phyloP scores from a whole-genome alignment of 129 eudicot genomes.

The Cynara cardunculus region DNA sequence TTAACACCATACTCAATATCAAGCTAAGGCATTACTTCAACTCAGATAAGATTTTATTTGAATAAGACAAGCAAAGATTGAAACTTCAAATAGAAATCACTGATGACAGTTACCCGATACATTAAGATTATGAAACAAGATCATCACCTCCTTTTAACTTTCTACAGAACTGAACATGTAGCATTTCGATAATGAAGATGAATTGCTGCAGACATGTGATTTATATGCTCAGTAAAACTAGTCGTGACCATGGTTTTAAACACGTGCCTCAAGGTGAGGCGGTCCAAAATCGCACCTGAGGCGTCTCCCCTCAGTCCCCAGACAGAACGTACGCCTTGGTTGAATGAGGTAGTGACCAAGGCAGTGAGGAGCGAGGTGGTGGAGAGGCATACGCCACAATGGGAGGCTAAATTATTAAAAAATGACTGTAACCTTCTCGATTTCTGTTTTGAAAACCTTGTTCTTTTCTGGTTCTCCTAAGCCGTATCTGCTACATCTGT shows the following conservation, averaged over 20 bases:
- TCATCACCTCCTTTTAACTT: not conserved
- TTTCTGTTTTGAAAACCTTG: too few species aligned
- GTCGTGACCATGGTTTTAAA: not conserved
- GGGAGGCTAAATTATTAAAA: too few species aligned
- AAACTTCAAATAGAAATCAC: not conserved
- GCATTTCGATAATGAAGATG: constrained; percentile 19
- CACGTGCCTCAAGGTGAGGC: too few species aligned
- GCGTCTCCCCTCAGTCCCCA: too few species aligned
- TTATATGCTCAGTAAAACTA: constrained; percentile 6
- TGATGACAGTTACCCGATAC: not conserved
- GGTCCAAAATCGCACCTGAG: too few species aligned
- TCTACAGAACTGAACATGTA: constrained; percentile 9
- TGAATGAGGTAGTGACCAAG: too few species aligned
- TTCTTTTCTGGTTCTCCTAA: too few species aligned
- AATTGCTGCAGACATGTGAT: constrained; percentile 18
- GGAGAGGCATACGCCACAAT: too few species aligned
- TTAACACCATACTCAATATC: not conserved
- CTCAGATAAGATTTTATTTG: not conserved
- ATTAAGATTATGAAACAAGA: not conserved
- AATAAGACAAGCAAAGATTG: not conserved
- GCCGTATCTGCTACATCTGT: too few species aligned
- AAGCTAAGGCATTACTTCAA: not conserved
- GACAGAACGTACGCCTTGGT: too few species aligned
- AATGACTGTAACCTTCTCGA: too few species aligned
- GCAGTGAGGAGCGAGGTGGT: too few species aligned